A percentile compares a stretch with the other conserved stretches of the same genome.
Conservation (phyloP, 176 grass and related monocot genomes). For the Musa itinerans region DNA sequence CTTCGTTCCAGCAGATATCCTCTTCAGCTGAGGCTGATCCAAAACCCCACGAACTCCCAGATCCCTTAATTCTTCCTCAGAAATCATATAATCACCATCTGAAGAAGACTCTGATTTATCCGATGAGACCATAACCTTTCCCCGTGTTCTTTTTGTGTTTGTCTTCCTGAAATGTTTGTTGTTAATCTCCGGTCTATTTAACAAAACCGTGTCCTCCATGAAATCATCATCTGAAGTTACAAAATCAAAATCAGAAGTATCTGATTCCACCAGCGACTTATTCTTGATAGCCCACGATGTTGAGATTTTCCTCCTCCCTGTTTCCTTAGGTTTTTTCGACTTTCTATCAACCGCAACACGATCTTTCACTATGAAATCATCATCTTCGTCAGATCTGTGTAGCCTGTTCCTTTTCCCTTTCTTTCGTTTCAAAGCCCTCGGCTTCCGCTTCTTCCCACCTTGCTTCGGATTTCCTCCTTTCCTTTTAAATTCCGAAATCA, state of each 20-base stretch:
- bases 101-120: conserved; percentile 28
- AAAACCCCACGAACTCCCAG: conserved; percentile 16
- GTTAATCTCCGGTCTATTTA: conserved; percentile 15
- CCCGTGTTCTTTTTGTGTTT: conserved; percentile 33
- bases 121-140: neutral
- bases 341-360: conserved; percentile 3
- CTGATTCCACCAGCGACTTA: conserved; percentile 36
- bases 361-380: conserved; percentile 68
- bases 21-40: conserved; percentile 23
- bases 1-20: conserved; percentile 27
- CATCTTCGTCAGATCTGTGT: conserved; percentile 32
- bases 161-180: conserved; percentile 16
- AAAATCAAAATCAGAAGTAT: conserved; percentile 64
- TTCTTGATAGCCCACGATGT: conserved; percentile 4
- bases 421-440: conserved; percentile 34
- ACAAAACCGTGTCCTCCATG: conserved; percentile 11
- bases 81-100: conserved; percentile 36
- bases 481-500: conserved; percentile 18
- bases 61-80: conserved; percentile 34
- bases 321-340: conserved; percentile 34
- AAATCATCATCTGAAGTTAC: conserved; percentile 55
- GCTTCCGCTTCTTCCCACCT: conserved; percentile 12
- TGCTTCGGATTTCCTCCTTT: neutral
- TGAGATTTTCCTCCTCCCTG: conserved; percentile 16
- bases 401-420: neutral